Evolutionary conservation across 768 basidiomycete genomes (phyloP).

Genomic region (Lentinula lateritia): DNA sequence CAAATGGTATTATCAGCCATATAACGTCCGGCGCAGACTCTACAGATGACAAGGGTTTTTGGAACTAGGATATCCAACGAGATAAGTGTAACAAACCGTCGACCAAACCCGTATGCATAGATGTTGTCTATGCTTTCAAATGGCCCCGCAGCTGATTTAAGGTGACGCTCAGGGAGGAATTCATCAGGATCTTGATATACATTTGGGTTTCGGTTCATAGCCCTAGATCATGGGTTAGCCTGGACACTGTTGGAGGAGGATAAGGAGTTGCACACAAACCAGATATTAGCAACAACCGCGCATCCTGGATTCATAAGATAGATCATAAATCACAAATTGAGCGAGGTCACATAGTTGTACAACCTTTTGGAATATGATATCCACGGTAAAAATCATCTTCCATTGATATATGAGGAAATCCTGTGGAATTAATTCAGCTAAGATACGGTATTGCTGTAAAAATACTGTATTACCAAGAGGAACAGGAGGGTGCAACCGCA

Average conservation of each 20-base stretch:
- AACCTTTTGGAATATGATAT: conserved; percentile 16
- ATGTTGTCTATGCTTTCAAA: not conserved
- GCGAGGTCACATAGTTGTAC: no score
- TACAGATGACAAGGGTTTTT: not conserved
- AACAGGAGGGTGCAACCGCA: not conserved
- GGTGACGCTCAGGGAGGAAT: not conserved
- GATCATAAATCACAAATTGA: not conserved
- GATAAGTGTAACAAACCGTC: conserved; percentile 4
- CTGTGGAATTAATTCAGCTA: not conserved
- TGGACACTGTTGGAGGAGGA: no score
- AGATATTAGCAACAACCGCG: conserved; percentile 12
- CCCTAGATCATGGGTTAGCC: not conserved
- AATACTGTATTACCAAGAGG: not conserved
- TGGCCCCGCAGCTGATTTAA: not conserved
- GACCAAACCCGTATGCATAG: conserved; percentile 10
- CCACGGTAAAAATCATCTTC: conserved; percentile 21
- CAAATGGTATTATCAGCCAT: conserved; percentile 2
- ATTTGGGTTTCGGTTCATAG: conserved; percentile 7
- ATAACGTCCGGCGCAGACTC: conserved; percentile 1
- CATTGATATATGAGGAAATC: conserved; percentile 17
- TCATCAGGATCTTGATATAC: conserved; percentile 5
- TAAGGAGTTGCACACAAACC: not conserved
- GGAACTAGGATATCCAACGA: not conserved
- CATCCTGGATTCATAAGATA: conserved; percentile 9
- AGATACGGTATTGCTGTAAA: no score